Evolutionary conservation across 2,329 filamentous ascomycete species (phyloP).

Genomic region (Golovinomyces cichoracearum): DNA sequence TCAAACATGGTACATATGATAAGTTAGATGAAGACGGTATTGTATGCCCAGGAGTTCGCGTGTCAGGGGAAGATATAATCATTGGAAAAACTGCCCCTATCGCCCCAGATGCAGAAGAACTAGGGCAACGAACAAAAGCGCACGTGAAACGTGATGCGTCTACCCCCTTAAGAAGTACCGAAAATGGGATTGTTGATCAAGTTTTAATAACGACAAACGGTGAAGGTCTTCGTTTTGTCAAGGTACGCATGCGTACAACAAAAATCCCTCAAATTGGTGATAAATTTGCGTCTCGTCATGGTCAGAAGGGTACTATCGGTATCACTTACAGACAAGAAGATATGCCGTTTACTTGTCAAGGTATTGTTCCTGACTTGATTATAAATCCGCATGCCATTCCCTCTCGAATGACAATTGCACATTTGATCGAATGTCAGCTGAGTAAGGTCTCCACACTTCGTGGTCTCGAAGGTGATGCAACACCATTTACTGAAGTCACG

Average conservation of each 20-base stretch:
- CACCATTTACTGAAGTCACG: slow-evolving; percentile 91
- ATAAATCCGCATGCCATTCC: slow-evolving; percentile 99
- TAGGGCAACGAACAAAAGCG: slow-evolving; percentile 69
- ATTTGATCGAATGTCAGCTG: slow-evolving; percentile 95
- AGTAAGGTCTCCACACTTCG: slow-evolving; percentile 86
- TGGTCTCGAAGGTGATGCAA: slow-evolving; percentile 89
- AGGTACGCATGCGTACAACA: slow-evolving; percentile 88
- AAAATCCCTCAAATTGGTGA: slow-evolving; percentile 97
- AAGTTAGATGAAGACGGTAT: slow-evolving; percentile 95
- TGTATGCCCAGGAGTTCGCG: slow-evolving; percentile 74
- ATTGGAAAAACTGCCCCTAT: slow-evolving; percentile 97
- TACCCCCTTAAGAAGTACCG: slow-evolving; percentile 77
- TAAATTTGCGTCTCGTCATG: slow-evolving; percentile 97
- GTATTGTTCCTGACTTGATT: slow-evolving; percentile 80
- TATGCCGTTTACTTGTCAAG: slow-evolving; percentile 90
- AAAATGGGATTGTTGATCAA: slow-evolving; percentile 86
- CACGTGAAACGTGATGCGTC: slow-evolving; percentile 91
- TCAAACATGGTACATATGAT: slow-evolving; percentile 90
- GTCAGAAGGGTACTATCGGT: slow-evolving; percentile 97
- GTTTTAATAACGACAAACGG: slow-evolving; percentile 86
- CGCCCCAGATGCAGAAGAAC: slow-evolving; percentile 71
- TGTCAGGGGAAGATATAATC: slow-evolving; percentile 94
- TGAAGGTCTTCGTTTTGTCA: slow-evolving; percentile 85
- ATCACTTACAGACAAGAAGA: slow-evolving; percentile 94
- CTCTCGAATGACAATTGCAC: slow-evolving; percentile 98